A percentile compares a stretch with the other conserved stretches of the same genome.
These are phyloP conservation scores for Chondrus crispus DNA, from an alignment of 23 red algal species.

Conservation along the genomic window DNA sequence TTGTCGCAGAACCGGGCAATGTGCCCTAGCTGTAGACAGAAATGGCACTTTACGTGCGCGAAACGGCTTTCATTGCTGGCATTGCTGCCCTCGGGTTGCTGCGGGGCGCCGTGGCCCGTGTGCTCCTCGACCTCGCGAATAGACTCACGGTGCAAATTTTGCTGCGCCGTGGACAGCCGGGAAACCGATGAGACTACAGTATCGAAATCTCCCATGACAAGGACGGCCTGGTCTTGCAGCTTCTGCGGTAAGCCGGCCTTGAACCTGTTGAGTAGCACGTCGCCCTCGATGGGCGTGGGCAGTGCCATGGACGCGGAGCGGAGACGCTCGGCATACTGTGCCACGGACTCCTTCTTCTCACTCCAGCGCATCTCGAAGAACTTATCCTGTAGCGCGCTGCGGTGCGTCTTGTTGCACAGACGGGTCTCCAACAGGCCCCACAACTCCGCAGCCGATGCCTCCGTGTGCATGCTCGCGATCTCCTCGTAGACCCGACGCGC, in stretches of 20 bases:
- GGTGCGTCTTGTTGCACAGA: slow-evolving; percentile 1
- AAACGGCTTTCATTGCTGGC: background rate
- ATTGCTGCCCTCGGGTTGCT: background rate
- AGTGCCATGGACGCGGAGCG: background rate
- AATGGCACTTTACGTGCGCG: background rate
- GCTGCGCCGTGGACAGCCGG: background rate
- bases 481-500: background rate
- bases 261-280: background rate
- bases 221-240: background rate
- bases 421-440: background rate
- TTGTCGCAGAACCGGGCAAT: background rate
- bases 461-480: background rate
- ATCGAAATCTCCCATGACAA: slow-evolving; percentile 2
- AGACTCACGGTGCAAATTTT: background rate
- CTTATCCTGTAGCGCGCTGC: slow-evolving; percentile 1
- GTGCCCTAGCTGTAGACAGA: background rate
- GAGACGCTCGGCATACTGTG: background rate
- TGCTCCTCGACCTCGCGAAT: background rate
- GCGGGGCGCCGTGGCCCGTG: background rate
- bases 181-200: background rate
- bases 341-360: background rate
- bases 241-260: background rate
- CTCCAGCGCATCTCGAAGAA: background rate
- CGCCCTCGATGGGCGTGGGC: background rate
- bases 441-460: background rate